These are phyloP conservation scores for Phytophthora megakarya DNA, from an alignment of 352 stramenopile species.

Conservation along the genomic window DNA sequence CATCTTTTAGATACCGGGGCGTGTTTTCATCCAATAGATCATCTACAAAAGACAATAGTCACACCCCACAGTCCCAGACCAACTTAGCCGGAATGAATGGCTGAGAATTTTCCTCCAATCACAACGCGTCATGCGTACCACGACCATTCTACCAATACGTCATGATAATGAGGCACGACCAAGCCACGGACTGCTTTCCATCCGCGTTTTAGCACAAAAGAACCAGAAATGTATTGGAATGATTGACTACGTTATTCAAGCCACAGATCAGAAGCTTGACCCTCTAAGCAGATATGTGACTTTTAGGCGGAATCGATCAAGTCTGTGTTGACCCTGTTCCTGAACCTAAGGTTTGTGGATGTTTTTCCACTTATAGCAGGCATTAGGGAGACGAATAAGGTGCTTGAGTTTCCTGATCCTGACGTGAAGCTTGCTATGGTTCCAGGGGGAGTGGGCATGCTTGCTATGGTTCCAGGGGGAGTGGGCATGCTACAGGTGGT, in stretches of 20 bases:
- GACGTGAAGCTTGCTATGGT: conserved; percentile 3
- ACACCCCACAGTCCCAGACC: no score
- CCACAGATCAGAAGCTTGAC: not conserved
- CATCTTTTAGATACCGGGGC: no score
- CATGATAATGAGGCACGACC: not conserved
- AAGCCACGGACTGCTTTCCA: not conserved
- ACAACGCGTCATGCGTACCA: no score
- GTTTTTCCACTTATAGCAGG: not conserved
- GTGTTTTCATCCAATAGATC: no score
- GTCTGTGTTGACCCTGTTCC: not conserved
- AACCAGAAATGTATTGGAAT: conserved; percentile 4
- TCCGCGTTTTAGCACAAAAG: not conserved
- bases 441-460: not conserved
- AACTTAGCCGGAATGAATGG: no score
- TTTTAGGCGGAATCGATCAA: not conserved
- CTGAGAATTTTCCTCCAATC: no score
- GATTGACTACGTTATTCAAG: conserved; percentile 1
- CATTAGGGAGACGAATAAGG: not conserved
- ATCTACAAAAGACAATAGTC: no score
- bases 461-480: not conserved
- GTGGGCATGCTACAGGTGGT: conserved; percentile 1
- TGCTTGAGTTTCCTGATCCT: not conserved
- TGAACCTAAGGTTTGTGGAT: not conserved
- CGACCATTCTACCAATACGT: conserved; percentile 1
- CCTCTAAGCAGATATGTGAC: not conserved